These are phyloP conservation scores for Carex parvula DNA, from an alignment of 176 grass and related monocot genomes.

Conservation along the genomic window DNA sequence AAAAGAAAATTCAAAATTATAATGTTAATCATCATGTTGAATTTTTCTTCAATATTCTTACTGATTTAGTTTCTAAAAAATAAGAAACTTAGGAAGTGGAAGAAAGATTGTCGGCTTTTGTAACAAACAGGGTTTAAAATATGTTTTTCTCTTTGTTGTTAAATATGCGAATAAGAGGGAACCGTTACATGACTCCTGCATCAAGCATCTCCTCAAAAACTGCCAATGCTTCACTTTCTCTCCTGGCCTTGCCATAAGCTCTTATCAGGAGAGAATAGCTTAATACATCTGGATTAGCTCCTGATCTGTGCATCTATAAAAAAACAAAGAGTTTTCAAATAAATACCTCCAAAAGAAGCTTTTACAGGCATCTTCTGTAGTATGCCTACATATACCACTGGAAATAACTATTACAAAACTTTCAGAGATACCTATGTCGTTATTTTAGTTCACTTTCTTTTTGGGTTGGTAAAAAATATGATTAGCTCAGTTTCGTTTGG, in stretches of 20 bases:
- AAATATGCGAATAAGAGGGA: slow-evolving; percentile 18
- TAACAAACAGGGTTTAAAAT: background rate
- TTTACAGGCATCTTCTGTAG: slow-evolving; percentile 2
- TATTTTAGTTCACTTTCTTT: background rate
- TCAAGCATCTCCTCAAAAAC: slow-evolving; percentile 99
- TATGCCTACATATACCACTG: background rate
- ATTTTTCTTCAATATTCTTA: background rate
- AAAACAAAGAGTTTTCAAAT: background rate
- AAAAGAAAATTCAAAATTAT: background rate
- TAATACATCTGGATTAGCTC: slow-evolving; percentile 85
- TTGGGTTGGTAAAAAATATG: background rate
- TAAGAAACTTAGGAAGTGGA: background rate
- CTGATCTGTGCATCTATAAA: slow-evolving; percentile 80
- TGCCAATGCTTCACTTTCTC: slow-evolving; percentile 84
- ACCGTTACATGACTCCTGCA: slow-evolving; percentile 82
- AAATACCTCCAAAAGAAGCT: background rate
- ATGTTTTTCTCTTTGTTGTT: background rate
- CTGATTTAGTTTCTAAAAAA: background rate
- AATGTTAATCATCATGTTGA: background rate
- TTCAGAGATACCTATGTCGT: background rate
- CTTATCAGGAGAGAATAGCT: slow-evolving; percentile 93
- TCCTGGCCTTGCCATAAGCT: slow-evolving; percentile 95
- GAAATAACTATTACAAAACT: background rate
- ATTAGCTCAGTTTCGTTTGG: background rate
- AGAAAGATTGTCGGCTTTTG: background rate